phyloP scores from a whole-genome alignment of 345 rosid species.

The Heritiera littoralis region DNA sequence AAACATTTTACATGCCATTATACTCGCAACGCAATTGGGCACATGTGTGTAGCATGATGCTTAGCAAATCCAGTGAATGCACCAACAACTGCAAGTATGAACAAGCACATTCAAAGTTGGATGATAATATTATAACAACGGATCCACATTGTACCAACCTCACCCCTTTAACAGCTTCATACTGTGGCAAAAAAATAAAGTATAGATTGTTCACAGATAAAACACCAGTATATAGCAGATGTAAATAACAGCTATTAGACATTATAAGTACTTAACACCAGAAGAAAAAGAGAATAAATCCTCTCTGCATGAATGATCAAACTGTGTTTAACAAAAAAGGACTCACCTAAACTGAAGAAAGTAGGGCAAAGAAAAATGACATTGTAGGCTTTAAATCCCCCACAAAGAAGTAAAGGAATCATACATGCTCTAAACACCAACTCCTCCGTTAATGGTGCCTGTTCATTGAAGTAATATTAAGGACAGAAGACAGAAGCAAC shows the following conservation, averaged over 20 bases:
- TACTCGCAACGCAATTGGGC: background rate
- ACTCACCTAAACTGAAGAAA: constrained; percentile 90
- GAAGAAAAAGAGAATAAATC: background rate
- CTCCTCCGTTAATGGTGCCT: constrained; percentile 98
- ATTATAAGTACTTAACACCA: background rate
- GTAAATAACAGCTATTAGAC: background rate
- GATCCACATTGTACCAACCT: background rate
- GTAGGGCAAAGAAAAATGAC: constrained; percentile 75
- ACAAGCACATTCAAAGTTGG: background rate
- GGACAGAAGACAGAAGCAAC: constrained; percentile 12
- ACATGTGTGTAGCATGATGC: too few relatives aligned
- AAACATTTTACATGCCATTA: constrained; percentile 12
- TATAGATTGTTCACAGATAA: background rate
- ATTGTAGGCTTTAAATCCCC: constrained; percentile 59
- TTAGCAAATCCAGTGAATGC: too few relatives aligned
- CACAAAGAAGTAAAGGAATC: constrained; percentile 92
- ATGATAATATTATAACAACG: background rate
- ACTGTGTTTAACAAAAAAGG: background rate
- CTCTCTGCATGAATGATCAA: constrained; percentile 13
- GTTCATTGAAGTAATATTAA: constrained; percentile 31
- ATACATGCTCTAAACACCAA: constrained; percentile 91
- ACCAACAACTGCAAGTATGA: background rate
- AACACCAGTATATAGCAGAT: too few relatives aligned
- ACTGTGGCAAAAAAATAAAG: background rate
- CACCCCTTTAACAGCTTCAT: background rate